Evolutionary conservation across 1,139 yeast species (phyloP).

Genomic region (Lodderomyces theae): DNA sequence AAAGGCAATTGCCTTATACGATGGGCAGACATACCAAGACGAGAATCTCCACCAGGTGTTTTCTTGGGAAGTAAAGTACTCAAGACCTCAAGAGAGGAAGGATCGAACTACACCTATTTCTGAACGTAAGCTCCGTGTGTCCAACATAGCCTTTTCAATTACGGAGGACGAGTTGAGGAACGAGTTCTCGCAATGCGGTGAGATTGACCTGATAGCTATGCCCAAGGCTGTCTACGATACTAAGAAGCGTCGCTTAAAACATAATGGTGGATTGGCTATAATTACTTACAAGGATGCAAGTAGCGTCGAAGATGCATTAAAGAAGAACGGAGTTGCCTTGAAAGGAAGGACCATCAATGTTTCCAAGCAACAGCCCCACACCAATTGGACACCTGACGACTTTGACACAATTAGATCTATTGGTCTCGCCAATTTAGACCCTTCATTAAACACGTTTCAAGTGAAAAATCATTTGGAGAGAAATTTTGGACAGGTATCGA

Average conservation of each 20-base stretch:
- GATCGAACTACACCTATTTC: slow-evolving; percentile 15
- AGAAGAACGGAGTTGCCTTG: slow-evolving; percentile 32
- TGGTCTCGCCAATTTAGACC: slow-evolving; percentile 45
- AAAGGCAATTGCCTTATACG: slow-evolving; percentile 42
- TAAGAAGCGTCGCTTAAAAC: slow-evolving; percentile 25
- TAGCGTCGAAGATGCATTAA: slow-evolving; percentile 42
- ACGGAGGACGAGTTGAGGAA: slow-evolving; percentile 26
- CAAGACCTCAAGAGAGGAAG: slow-evolving; percentile 30
- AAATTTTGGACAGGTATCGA: slow-evolving; percentile 34
- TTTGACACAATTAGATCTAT: slow-evolving; percentile 34
- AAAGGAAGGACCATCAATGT: slow-evolving; percentile 46
- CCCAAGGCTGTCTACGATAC: slow-evolving; percentile 35
- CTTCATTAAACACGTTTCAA: slow-evolving; percentile 44
- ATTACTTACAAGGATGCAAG: slow-evolving; percentile 39
- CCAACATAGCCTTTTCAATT: slow-evolving; percentile 64
- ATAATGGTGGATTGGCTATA: slow-evolving; percentile 58
- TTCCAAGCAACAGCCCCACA: slow-evolving; percentile 21
- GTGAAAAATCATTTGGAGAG: slow-evolving; percentile 30
- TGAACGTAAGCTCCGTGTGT: slow-evolving; percentile 47
- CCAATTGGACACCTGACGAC: slow-evolving; percentile 17
- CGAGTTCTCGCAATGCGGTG: slow-evolving; percentile 28
- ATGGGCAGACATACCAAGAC: slow-evolving; percentile 33
- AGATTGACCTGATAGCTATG: slow-evolving; percentile 48
- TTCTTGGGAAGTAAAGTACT: slow-evolving; percentile 53
- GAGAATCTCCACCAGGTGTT: slow-evolving; percentile 21